phyloP scores from a whole-genome alignment of 2,329 filamentous ascomycete genomes.

The Monilinia fructicola region DNA sequence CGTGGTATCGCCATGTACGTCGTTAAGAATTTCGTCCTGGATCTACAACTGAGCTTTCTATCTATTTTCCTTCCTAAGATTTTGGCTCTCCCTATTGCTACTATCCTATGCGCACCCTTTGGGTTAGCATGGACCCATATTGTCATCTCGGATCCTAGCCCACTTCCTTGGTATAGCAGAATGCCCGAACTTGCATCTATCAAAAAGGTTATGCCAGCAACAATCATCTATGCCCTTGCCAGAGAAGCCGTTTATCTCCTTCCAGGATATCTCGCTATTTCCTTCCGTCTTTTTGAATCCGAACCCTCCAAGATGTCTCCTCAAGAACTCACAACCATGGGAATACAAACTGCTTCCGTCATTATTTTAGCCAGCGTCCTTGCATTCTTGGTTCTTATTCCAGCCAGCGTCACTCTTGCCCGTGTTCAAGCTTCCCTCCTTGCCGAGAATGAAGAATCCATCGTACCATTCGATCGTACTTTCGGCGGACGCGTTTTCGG shows the following conservation, averaged over 20 bases:
- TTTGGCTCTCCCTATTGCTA: slow-evolving; percentile 56
- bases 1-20: slow-evolving; percentile 61
- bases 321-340: slow-evolving; percentile 41
- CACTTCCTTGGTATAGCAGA: slow-evolving; percentile 60
- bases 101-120: slow-evolving; percentile 64
- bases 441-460: slow-evolving; percentile 74
- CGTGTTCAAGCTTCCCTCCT: slow-evolving; percentile 87
- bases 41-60: slow-evolving; percentile 41
- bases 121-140: slow-evolving; percentile 82
- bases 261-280: slow-evolving; percentile 47
- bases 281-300: slow-evolving; percentile 38
- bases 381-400: slow-evolving; percentile 66
- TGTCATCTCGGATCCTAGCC: slow-evolving; percentile 70
- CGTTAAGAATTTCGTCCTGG: slow-evolving; percentile 46
- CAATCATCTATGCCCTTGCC: slow-evolving; percentile 61
- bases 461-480: slow-evolving; percentile 87
- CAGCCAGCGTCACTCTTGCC: slow-evolving; percentile 71
- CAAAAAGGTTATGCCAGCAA: slow-evolving; percentile 67
- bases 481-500: slow-evolving; percentile 74
- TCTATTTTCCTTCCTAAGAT: slow-evolving; percentile 44
- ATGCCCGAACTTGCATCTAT: slow-evolving; percentile 66
- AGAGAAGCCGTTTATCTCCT: slow-evolving; percentile 51
- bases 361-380: slow-evolving; percentile 50
- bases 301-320: slow-evolving; percentile 27
- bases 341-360: slow-evolving; percentile 50